Evolutionary conservation across 176 grass and related monocot species (phyloP), one percentile per base, ranked within the genome.

Genomic region (Aegilops tauschii): DNA sequence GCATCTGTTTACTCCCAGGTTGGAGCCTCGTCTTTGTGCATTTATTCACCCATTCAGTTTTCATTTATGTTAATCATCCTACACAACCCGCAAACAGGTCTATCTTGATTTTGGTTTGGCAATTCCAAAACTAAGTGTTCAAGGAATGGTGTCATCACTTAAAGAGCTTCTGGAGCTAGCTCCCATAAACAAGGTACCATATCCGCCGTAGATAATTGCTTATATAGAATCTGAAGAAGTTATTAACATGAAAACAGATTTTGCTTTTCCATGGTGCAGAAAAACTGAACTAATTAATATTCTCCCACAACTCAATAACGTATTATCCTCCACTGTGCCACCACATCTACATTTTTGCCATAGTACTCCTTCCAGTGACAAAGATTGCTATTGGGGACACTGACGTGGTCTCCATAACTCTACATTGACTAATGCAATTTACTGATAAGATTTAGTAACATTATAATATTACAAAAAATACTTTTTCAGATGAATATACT

Each of bases 31-130:
- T 66, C 74, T 78, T 75, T 69, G 42, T 83, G 37, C 31, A 74
- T 23, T 30, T 21, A 16, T 8, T 80, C 62, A 45, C 78, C 28
- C 18, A 79, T 80, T 69, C 12, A 34, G 4, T 81, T 82, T 82
- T 80, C 13, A 40, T 80, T 21, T 56, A 45, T 35, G 85, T 83
- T 76, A 76, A 88, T 78, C 5, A 80, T 65, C 8, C 20, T 63
- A 81, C 35, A 71, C 13, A 83, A 79, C 31, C 13, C 12, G 9
- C 47, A 83, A 86, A 80, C 83, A 99, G 97, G 89, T 99, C 17
- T 99, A 99, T 73, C 94, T 99, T 94, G 94, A 99, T 96, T 96
- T 99, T 94, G 92, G 97, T 58, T 88, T 99, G 89, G 92, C 89
- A 5, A 90, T 98, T 85, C 97, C 92, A 71, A 98, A 98, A 86